phyloP scores from a whole-genome alignment of 805 yeast species.

The Candida boleticola region DNA sequence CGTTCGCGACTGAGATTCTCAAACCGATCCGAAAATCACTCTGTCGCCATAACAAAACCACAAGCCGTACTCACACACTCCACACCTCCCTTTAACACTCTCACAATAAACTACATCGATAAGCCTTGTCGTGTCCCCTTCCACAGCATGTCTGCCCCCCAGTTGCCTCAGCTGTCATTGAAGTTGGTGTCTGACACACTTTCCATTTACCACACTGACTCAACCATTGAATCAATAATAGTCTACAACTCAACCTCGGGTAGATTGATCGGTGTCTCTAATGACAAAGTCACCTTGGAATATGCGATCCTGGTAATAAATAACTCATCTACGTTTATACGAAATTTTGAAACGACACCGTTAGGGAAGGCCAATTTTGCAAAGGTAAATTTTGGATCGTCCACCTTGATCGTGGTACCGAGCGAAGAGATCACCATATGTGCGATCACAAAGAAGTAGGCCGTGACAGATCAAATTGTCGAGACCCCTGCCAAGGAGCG shows the following conservation, averaged over 20 bases:
- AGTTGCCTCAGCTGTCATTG: not conserved
- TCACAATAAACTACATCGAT: too few species aligned
- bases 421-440: conserved; percentile 3
- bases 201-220: not conserved
- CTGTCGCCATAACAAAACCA: too few species aligned
- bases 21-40: too few species aligned
- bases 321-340: not conserved
- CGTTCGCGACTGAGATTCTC: too few species aligned
- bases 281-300: not conserved
- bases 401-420: conserved; percentile 2
- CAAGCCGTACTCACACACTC: too few species aligned
- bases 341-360: not conserved
- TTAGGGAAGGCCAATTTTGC: conserved; percentile 1
- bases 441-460: not conserved
- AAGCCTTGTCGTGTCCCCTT: too few species aligned
- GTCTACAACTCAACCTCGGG: not conserved
- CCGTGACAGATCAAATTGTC: too few species aligned
- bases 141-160: conserved; percentile 3
- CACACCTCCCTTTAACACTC: too few species aligned
- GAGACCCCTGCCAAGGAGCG: too few species aligned
- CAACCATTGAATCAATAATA: conserved; percentile 1
- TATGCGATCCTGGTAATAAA: not conserved
- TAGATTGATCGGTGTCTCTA: conserved; percentile 1
- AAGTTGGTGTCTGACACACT: conserved; percentile 1
- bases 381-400: not conserved